Evolutionary conservation across 495 filamentous ascomycete genomes (phyloP).

Genomic region (Lepidopterella palustris): DNA sequence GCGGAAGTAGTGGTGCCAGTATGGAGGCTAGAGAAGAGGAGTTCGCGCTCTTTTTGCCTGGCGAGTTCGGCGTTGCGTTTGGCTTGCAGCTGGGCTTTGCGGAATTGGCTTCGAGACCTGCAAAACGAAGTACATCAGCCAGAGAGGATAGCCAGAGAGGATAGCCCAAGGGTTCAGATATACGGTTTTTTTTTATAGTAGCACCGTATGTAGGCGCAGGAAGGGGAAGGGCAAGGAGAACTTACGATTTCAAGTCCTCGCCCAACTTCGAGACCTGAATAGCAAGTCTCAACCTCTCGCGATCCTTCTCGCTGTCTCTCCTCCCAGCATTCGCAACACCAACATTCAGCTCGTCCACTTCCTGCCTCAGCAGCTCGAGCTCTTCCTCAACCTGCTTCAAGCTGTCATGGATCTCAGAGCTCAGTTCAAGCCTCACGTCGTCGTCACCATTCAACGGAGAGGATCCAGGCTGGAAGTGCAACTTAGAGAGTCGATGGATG

Average conservation of each 20-base stretch:
- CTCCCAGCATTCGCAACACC: conserved; percentile 37
- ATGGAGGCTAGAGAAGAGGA: conserved; percentile 60
- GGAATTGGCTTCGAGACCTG: conserved; percentile 69
- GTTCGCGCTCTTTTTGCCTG: conserved; percentile 66
- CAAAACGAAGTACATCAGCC: not conserved
- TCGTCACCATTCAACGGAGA: conserved; percentile 51
- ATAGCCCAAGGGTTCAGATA: too few relatives aligned
- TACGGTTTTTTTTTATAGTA: too few relatives aligned
- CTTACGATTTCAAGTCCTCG: conserved; percentile 64
- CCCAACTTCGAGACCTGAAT: conserved; percentile 57
- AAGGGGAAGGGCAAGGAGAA: conserved; percentile 10
- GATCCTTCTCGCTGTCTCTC: conserved; percentile 45
- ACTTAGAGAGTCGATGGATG: conserved; percentile 63
- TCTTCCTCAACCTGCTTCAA: conserved; percentile 83
- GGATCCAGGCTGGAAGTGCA: conserved; percentile 58
- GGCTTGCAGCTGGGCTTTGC: conserved; percentile 76
- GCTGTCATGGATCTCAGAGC: conserved; percentile 70
- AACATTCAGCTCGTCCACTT: conserved; percentile 56
- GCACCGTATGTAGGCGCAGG: conserved; percentile 13
- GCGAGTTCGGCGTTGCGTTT: conserved; percentile 68
- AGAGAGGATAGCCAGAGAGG: not conserved
- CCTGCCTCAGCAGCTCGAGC: conserved; percentile 71
- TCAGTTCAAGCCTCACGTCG: conserved; percentile 69
- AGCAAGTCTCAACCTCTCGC: conserved; percentile 52
- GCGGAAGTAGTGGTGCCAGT: conserved; percentile 31